Evolutionary conservation across 768 basidiomycete genomes (phyloP).

Genomic region (Peribolospora kevripleyi): DNA sequence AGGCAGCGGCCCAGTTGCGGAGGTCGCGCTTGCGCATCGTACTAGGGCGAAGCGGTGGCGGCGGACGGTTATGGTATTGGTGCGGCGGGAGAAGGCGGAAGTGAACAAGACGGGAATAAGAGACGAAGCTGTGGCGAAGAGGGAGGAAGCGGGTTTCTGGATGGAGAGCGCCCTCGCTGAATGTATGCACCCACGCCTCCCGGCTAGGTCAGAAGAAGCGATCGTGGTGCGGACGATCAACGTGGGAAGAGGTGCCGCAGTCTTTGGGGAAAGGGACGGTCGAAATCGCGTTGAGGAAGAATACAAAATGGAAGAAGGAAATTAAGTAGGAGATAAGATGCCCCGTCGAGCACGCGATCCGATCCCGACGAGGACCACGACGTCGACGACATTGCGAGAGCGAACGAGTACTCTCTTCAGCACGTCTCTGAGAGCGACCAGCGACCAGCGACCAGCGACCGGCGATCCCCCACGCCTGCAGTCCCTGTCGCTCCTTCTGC

Average conservation of each 20-base stretch:
- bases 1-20: not conserved
- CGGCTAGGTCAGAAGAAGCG: not conserved
- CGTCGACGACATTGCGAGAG: not conserved
- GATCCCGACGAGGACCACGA: not conserved
- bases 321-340: not conserved
- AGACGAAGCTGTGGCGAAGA: slow-evolving; percentile 3
- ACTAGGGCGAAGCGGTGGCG: too few relatives aligned
- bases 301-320: not conserved
- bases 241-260: not conserved
- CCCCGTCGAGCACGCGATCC: not conserved
- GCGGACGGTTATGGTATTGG: too few relatives aligned
- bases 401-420: slow-evolving; percentile 10
- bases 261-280: not conserved
- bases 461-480: too few relatives aligned
- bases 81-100: slow-evolving; percentile 8
- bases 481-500: too few relatives aligned
- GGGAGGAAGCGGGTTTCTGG: not conserved
- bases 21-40: too few relatives aligned
- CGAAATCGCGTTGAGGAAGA: not conserved
- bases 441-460: too few relatives aligned
- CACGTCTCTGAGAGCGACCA: not conserved
- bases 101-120: slow-evolving; percentile 1
- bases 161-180: slow-evolving; percentile 5
- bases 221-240: not conserved
- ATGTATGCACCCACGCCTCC: slow-evolving; percentile 2